Conservation (phyloP, 495 filamentous ascomycete species). For the Penicillium daleae region DNA sequence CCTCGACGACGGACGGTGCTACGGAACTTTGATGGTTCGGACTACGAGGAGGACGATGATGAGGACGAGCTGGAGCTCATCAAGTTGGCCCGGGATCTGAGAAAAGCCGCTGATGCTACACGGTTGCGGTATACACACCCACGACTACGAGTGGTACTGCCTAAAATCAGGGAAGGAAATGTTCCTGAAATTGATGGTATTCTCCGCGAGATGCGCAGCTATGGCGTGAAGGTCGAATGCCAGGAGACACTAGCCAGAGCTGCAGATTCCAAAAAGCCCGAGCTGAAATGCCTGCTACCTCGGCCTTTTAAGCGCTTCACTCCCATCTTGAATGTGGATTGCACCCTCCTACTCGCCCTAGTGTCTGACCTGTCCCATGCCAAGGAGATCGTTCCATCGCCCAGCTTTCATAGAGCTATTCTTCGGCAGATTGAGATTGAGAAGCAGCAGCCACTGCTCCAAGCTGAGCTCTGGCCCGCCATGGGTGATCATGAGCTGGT, state of each 20-base stretch:
- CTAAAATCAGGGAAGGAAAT: conserved; percentile 55
- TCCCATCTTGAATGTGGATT: conserved; percentile 69
- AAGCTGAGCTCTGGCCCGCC: conserved; percentile 64
- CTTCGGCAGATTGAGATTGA: conserved; percentile 69
- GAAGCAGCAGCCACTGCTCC: conserved; percentile 60
- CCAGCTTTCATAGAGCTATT: conserved; percentile 59
- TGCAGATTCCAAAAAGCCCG: conserved; percentile 31
- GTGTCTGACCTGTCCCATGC: conserved; percentile 72
- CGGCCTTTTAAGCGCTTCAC: conserved; percentile 60
- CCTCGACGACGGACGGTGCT: conserved; percentile 32
- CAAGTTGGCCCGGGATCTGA: conserved; percentile 58
- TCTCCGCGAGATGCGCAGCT: conserved; percentile 58
- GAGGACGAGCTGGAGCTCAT: conserved; percentile 59
- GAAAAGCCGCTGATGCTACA: conserved; percentile 54
- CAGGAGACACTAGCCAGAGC: conserved; percentile 32
- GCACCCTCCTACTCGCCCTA: conserved; percentile 71
- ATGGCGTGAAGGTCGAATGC: conserved; percentile 58
- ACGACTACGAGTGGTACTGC: conserved; percentile 62
- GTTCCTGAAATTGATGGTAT: conserved; percentile 59
- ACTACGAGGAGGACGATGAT: conserved; percentile 39
- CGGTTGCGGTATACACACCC: conserved; percentile 62
- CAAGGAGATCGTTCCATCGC: conserved; percentile 37
- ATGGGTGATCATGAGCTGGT: conserved; percentile 57
- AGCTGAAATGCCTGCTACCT: conserved; percentile 52
- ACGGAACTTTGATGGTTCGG: conserved; percentile 34